A percentile compares a stretch with the other conserved stretches of the same genome.
These are phyloP conservation scores for Talaromyces stipitatus DNA, from an alignment of 495 filamentous ascomycete species.

Conservation along the genomic window DNA sequence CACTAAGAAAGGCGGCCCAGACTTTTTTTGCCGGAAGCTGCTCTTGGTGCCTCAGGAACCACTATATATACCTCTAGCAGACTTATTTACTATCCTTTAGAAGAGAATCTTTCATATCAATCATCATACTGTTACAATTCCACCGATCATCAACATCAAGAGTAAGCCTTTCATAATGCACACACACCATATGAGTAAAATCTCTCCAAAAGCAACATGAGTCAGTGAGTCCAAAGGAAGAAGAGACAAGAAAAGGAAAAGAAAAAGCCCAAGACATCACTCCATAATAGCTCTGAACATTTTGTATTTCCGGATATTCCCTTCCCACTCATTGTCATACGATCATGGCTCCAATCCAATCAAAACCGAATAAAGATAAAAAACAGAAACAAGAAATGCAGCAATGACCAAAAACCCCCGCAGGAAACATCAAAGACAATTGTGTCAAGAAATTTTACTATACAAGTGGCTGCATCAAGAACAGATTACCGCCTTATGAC, in stretches of 20 bases:
- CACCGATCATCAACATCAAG: not conserved
- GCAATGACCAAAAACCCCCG: not conserved
- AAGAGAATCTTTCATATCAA: not conserved
- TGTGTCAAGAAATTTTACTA: slow-evolving; percentile 22
- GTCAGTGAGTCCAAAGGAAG: slow-evolving; percentile 2
- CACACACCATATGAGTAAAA: slow-evolving; percentile 4
- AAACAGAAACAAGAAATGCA: not conserved
- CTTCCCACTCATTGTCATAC: not conserved
- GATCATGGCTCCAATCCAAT: not conserved
- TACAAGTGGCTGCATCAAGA: slow-evolving; percentile 35
- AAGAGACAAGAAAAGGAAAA: not conserved
- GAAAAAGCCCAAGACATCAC: not conserved
- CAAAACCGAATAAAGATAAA: not conserved
- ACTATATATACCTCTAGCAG: too few relatives aligned
- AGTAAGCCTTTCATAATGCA: slow-evolving; percentile 5
- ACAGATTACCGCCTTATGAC: slow-evolving; percentile 8
- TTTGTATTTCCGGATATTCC: not conserved
- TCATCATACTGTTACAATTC: slow-evolving; percentile 6
- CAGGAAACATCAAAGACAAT: not conserved
- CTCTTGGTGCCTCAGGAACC: too few relatives aligned
- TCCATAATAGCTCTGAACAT: not conserved
- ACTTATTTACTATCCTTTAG: too few relatives aligned
- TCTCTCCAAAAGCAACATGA: not conserved
- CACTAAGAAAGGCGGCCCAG: not conserved
- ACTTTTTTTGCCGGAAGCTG: not conserved